Evolutionary conservation across 78 protist species (phyloP), one percentile per base, ranked within the genome.

Genomic region (Abeoforma whisleri): DNA sequence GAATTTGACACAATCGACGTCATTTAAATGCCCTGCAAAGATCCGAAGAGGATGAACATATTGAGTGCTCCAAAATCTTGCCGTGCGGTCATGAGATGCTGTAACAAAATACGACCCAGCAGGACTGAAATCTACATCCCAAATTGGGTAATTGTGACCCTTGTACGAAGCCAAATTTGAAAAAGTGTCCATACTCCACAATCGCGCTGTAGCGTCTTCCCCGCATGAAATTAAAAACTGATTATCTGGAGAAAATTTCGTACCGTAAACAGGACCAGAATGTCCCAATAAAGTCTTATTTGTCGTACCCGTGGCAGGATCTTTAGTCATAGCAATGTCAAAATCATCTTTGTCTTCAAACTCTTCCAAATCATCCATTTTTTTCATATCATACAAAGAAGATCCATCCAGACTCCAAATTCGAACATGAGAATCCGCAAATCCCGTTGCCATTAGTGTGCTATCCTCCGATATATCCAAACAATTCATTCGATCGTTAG

Each of bases 131-230:
- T 33, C 28, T 1, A 92, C 94, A 75, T 89, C 90, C 97, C 97
- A 96, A 31, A 96, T 93, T 28, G 98, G 96, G 57, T n/a, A 90
- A 69, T 69, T 74, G 87, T 96, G 98, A 28, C 98, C 95, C 85
- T 81, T 81, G 89, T 92, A 95, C 22, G 80, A 68, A 40, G 92
- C 95, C 30, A 95, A 62, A 80, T 91, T 92, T 1, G 87, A 30
- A 76, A 31, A 34, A 1, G 96, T 92, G 37, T 82, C 89, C 68
- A 91, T 28, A n/a, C 72, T 36, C 97, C 97, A 95, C 32, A 95
- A 84, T 25, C 97, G 90, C 2, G 87, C 89, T 0, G 97, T 91
- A 16, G 76, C 19, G 75, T 92, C 95, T 34, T 89, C 87, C 30
- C 94, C 88, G 23, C 89, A 70, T 36, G 90, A 69, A n/a, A 93